Evolutionary conservation across 192 early-diverging fungal genomes (phyloP), one percentile per base, ranked within the genome.

Genomic region (Neocallimastix lanati): DNA sequence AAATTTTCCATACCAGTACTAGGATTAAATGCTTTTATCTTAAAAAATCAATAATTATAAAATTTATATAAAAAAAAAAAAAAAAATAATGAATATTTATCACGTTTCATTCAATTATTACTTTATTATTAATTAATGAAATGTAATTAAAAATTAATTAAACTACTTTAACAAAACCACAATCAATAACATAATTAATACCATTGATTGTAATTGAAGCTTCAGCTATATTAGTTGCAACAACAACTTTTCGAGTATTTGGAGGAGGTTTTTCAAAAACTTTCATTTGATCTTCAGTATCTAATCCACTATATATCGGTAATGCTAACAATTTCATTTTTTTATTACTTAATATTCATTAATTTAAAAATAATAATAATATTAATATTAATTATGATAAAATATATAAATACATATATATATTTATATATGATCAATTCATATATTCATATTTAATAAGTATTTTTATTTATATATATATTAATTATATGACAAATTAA

Each of bases 201-300:
- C 91, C 92, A 29, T 92, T 89, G 76, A 95, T 88, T 0, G 93
- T 93, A 9, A 94, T 85, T 4, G 91, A 92, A 6, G 94, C 93
- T 81, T 97, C 96, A 5, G 95, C 95, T 30, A 96, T 90, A 78
- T 96, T 96, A 15, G 96, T 96, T 0, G 97, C 88, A 2, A 99
- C 90, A 0, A 99, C 87, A 0, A 97, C 91, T 81, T 96, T 97
- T 14, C 97, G 88, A 7, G 85, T 86, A 13, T 88, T 85, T 1
- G 78, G 38, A 3, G 87, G 82, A 4, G 86, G 81, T 0, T 90
- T 85, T 67, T 92, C 88, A 83, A 94, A 93, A 7, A 92, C 88
- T 28, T 82, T 83, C 77, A 86, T 58, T 84, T 92, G 92, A 38
- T 93, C 89, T 67, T 92, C 89, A n/a, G 86, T 76, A 16, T 88